Base-by-base conservation (phyloP, 257 asterid genomes). In the Nyctanthes arbortristis region DNA sequence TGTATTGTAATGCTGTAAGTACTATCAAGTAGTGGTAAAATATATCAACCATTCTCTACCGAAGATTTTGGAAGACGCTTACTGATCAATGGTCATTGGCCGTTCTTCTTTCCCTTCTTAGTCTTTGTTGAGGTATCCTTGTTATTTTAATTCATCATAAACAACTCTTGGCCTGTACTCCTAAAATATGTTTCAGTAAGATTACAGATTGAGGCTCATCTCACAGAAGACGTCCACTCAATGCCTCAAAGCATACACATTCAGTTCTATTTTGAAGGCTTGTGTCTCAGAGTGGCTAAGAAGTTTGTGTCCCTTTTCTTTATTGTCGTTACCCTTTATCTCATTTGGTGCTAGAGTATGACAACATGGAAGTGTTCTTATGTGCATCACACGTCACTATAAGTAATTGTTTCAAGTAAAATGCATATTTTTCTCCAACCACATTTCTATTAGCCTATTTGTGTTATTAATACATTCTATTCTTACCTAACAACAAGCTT, bases 401-500 rank as follows among this genome's bases (percentile, higher is more conserved):
- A 10, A 24, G 66, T 45, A 29, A n/a, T 25, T 22, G 24, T 22
- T 31, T 28, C 49, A 31, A 12, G 6, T 20, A 28, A 49, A 49
- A 10, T 67, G 52, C 45, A 25, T 59, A 47, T 20, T 37, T 73
- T 45, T 43, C 63, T 18, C 39, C 25, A 63, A 14, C 55, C 30
- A 36, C 27, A 49, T 16, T 63, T 27, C 66, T 28, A 56, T 27
- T 30, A 56, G 56, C 27, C 66, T 28, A 56, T 27, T 30, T 62
- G 56, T 72, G 31, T 43, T 36, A 47, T 57, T 35, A 24, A 20
- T 7, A 18, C 33, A 18, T 65, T 63, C 63, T 40, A 22, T 65
- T 36, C 43, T 63, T 13, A 35, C 33, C 2, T 55, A 57, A 60
- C 11, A 69, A 45, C 4, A 25, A 29, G 4, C 18, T n/a, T 64